These are phyloP conservation scores for Corrigiola litoralis DNA, from an alignment of 179 eudicot species.

Conservation along the genomic window DNA sequence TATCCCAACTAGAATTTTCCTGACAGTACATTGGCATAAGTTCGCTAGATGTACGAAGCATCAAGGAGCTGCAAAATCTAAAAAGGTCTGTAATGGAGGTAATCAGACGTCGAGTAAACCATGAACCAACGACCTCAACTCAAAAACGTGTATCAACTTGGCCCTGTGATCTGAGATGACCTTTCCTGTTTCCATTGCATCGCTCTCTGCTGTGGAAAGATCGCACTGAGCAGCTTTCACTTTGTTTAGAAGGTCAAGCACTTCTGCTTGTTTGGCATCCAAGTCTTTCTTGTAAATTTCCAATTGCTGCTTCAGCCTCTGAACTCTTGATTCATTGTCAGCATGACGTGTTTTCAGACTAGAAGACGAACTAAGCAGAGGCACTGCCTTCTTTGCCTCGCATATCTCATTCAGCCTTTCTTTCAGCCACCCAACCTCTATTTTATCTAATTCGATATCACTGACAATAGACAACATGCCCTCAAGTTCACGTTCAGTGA, in stretches of 20 bases:
- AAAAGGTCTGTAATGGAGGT: no score
- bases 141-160: background rate
- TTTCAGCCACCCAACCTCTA: background rate
- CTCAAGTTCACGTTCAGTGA: background rate
- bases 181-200: background rate
- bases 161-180: background rate
- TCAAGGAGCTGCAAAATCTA: no score
- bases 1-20: no score
- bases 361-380: background rate
- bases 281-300: background rate
- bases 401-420: background rate
- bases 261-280: background rate
- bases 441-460: background rate
- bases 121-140: background rate
- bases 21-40: no score
- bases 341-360: background rate
- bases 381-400: conserved; percentile 2
- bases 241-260: background rate
- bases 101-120: no score
- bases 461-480: background rate
- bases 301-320: background rate
- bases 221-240: background rate
- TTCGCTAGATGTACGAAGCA: no score
- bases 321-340: background rate
- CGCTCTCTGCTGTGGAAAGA: background rate